These are phyloP conservation scores for Zarea fungicola DNA, from an alignment of 2,329 filamentous ascomycete species.

Conservation along the genomic window DNA sequence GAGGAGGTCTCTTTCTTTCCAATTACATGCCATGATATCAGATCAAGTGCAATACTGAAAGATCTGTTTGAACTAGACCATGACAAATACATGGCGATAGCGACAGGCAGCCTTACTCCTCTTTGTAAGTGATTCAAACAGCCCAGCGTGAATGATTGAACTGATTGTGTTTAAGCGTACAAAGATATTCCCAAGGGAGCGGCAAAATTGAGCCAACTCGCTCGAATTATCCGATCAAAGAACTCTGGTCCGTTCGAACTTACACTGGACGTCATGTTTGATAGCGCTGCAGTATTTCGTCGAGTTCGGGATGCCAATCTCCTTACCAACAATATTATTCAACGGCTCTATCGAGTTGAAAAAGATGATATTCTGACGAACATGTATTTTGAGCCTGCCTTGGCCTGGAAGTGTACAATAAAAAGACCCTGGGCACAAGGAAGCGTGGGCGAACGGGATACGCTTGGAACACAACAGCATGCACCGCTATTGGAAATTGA, in stretches of 20 bases:
- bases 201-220: constrained; percentile 24
- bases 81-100: too few species aligned
- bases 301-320: constrained; percentile 31
- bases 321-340: constrained; percentile 30
- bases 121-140: too few species aligned
- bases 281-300: constrained; percentile 27
- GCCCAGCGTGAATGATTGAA: too few species aligned
- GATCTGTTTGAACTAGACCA: too few species aligned
- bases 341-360: constrained; percentile 25
- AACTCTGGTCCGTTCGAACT: constrained; percentile 47
- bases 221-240: constrained; percentile 41
- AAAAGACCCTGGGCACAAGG: constrained; percentile 29
- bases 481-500: constrained; percentile 26
- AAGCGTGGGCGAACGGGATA: constrained; percentile 31
- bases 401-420: constrained; percentile 42
- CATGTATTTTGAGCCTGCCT: constrained; percentile 37
- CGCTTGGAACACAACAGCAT: constrained; percentile 35
- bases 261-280: constrained; percentile 48
- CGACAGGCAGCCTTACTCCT: too few species aligned
- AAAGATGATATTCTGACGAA: constrained; percentile 26
- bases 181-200: constrained; percentile 9
- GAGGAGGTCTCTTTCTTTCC: constrained; percentile 12
- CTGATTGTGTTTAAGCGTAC: not conserved
- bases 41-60: too few species aligned
- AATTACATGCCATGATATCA: not conserved